Base-by-base conservation (phyloP, 768 basidiomycete genomes). In the Mrakia frigida region DNA sequence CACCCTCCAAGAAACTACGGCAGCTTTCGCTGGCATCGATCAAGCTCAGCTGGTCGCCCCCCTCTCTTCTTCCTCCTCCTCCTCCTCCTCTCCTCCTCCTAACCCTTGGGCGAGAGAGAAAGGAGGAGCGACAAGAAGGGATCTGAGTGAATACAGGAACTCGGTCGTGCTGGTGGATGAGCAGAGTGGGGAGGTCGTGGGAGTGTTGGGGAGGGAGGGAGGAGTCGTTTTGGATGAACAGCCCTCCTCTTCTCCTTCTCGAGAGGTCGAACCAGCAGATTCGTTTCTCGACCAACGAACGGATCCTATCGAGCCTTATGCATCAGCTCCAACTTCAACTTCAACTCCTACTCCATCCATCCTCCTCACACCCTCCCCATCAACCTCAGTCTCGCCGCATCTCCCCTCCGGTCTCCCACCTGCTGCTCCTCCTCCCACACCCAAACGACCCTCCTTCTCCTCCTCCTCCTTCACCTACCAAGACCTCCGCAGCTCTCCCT, bases 31-130 rank as follows among this genome's bases (percentile, higher is more conserved):
- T 13, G 35, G n/a, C n/a, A n/a, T 68, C 65, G 65, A 41, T 41
- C 65, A 25, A 16, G 18, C 25, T 25, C 39, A n/a, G 2, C 10
- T 2, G 21, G 35, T 31, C 63, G 33, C 41, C 6, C 65, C 25
- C 65, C 37, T 35, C 65, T 67, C 5, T 28, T 28, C 11, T 41
- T 10, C 35, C 63, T 35, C 35, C 13, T 39, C 37, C 65, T 39
- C 37, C 37, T 23, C 39, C 25, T 31, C 11, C 9, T 6, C 18
- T 28, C 6, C 9, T 16, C 37, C 21, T 25, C 18, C 61, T 1
- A 68, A 68, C 65, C 65, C 37, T 39, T 37, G 65, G 65, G 65
- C 37, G 18, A 21, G 65, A 11, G 65, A 68, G 65, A 68, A 68
- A 39, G 39, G 39, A 3, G 21, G n/a, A n/a, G n/a, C n/a, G n/a